A percentile compares a stretch with the other conserved stretches of the same genome.
Evolutionary conservation across 805 yeast species (phyloP).

Genomic region (Suhomyces emberorum): DNA sequence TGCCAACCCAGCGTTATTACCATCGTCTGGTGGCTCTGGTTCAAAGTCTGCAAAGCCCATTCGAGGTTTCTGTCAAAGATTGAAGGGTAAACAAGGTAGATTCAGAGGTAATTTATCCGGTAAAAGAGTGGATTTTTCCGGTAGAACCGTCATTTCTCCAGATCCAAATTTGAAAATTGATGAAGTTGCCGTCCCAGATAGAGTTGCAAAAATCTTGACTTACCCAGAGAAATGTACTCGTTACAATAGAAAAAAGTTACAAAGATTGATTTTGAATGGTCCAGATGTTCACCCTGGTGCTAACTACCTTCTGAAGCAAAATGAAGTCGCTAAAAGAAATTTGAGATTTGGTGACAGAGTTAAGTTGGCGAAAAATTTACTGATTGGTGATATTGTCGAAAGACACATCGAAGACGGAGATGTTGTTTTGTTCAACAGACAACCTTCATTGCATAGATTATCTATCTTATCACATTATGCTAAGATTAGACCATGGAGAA

Average conservation of each 20-base stretch:
- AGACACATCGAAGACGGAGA: conserved; percentile 98
- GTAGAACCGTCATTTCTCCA: conserved; percentile 97
- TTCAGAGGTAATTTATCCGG: conserved; percentile 98
- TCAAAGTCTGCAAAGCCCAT: conserved; percentile 69
- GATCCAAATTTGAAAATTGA: conserved; percentile 94
- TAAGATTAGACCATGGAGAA: conserved; percentile 95
- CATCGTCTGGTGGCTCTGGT: conserved; percentile 58
- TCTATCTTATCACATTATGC: conserved; percentile 95
- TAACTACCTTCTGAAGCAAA: conserved; percentile 77
- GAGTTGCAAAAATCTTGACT: conserved; percentile 92
- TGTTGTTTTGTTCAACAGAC: conserved; percentile 91
- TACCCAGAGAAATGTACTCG: conserved; percentile 94
- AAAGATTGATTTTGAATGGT: conserved; percentile 72
- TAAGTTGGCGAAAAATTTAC: conserved; percentile 70
- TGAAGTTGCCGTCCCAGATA: conserved; percentile 97
- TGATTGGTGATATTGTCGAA: conserved; percentile 90
- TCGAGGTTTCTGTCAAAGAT: conserved; percentile 93
- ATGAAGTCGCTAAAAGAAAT: conserved; percentile 84
- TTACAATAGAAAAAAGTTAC: conserved; percentile 78
- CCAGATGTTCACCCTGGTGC: conserved; percentile 96
- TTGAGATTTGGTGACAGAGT: conserved; percentile 82
- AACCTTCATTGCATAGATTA: conserved; percentile 93
- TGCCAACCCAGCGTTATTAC: conserved; percentile 73
- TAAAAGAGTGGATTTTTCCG: conserved; percentile 97
- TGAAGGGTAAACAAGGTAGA: conserved; percentile 98